These are phyloP conservation scores for Trametes punicea DNA, from an alignment of 768 basidiomycete genomes.

Conservation along the genomic window DNA sequence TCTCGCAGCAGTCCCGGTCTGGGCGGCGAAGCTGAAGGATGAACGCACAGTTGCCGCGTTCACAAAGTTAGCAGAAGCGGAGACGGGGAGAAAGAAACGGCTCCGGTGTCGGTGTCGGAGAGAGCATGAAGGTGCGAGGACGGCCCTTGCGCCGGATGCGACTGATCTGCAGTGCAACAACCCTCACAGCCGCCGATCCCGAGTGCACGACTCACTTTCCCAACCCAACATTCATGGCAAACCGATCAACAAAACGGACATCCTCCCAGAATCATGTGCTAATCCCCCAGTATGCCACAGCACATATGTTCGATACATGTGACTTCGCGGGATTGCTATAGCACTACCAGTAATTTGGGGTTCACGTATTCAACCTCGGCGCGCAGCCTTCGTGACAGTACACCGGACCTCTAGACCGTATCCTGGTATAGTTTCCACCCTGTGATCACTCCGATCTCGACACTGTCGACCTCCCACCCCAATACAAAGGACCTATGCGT, in stretches of 20 bases:
- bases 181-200: background rate
- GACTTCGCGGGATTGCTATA: too few species aligned
- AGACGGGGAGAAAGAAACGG: background rate
- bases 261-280: background rate
- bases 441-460: background rate
- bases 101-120: background rate
- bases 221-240: background rate
- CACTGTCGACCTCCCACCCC: constrained; percentile 9
- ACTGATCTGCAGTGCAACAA: constrained; percentile 11
- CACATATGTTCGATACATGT: too few species aligned
- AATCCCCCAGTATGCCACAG: background rate
- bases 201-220: background rate
- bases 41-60: background rate
- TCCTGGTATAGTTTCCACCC: too few species aligned
- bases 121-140: constrained; percentile 6
- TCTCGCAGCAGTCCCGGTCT: constrained; percentile 1
- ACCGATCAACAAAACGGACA: background rate
- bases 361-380: too few species aligned
- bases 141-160: background rate
- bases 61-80: constrained; percentile 1
- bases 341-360: too few species aligned
- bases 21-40: background rate
- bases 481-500: constrained; percentile 39
- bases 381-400: too few species aligned
- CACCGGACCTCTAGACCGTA: too few species aligned